Percentiles rank a stretch among this genome's conserved stretches.
phyloP scores from a whole-genome alignment of 2,329 filamentous ascomycete genomes.

The Cercospora zeina region DNA sequence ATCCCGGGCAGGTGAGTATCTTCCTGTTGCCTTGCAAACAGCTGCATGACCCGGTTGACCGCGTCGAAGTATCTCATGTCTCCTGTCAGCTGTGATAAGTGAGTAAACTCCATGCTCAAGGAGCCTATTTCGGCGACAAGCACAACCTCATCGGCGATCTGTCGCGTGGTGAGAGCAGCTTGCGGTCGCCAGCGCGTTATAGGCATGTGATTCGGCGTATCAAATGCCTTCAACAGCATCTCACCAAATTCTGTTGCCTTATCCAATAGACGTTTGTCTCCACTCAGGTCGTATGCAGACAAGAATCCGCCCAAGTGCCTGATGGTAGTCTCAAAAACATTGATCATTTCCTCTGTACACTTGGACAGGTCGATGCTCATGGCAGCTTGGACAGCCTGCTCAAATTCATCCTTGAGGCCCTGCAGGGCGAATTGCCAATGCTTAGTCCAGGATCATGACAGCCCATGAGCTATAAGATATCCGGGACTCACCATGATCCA shows the following conservation, averaged over 20 bases:
- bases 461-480: slow-evolving; percentile 40
- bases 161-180: slow-evolving; percentile 42
- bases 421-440: slow-evolving; percentile 42
- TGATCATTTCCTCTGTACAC: slow-evolving; percentile 44
- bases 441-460: slow-evolving; percentile 45
- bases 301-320: slow-evolving; percentile 44
- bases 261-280: slow-evolving; percentile 39
- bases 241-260: slow-evolving; percentile 44
- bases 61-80: slow-evolving; percentile 52
- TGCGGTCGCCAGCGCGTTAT: slow-evolving; percentile 50
- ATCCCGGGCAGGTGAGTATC: slow-evolving; percentile 50
- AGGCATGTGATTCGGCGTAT: slow-evolving; percentile 50
- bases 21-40: slow-evolving; percentile 47
- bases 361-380: slow-evolving; percentile 48
- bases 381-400: slow-evolving; percentile 48
- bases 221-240: slow-evolving; percentile 52
- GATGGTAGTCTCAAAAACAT: slow-evolving; percentile 55
- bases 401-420: slow-evolving; percentile 50
- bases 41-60: slow-evolving; percentile 46
- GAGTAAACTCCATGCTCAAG: slow-evolving; percentile 52
- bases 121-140: slow-evolving; percentile 52
- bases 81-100: slow-evolving; percentile 48
- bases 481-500: slow-evolving; percentile 18
- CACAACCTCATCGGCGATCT: slow-evolving; percentile 45
- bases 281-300: slow-evolving; percentile 42